Base-by-base conservation (phyloP, 2,329 filamentous ascomycete species). In the Aspergillus hiratsukae region DNA sequence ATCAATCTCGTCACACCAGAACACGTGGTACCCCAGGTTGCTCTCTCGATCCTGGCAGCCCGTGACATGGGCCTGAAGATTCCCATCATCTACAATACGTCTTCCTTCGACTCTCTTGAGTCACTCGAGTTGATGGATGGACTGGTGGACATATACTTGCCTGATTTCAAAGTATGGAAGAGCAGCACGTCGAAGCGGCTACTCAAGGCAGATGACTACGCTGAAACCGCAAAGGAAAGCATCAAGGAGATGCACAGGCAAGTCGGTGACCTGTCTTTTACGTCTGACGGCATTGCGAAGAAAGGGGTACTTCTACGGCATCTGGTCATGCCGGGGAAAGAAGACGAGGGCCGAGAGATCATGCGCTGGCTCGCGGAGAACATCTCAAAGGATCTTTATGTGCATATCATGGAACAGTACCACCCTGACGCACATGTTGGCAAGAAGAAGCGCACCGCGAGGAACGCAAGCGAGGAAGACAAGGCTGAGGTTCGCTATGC, bases 361-460 rank as follows among this genome's bases (percentile, higher is more conserved):
- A 87, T 95, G 79, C 80, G 76, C 59, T 95, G 89, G 80, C 77
- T 95, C 17, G 90, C 89, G 0, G 77, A 82, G 28, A 83, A 91
- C 52, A 80, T 95, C 2, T 90, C 87, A 3, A 81, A 77, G 54
- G 89, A 94, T 70, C 80, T 88, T 46, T 93, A 92, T 72, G 83
- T 94, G 58, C 87, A 95, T 69, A 87, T 95, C 62, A 94, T 94
- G 90, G 90, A 95, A 73, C 90, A 95, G 73, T 94, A 94, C 67
- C 86, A 85, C 60, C 90, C 90, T 0, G 83, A 88, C 61, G 90
- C 89, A 0, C 86, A 95, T 70, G 90, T 95, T 0, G 90, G 90
- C 3, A 93, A 91, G 75, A 76, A 78, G 53, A 83, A 76, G 63
- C 65, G 56, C 11, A 68, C 62, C 17, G 53, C 17, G 49, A 55